phyloP scores from a whole-genome alignment of 2,329 filamentous ascomycete genomes.

The Bertia moriformis region DNA sequence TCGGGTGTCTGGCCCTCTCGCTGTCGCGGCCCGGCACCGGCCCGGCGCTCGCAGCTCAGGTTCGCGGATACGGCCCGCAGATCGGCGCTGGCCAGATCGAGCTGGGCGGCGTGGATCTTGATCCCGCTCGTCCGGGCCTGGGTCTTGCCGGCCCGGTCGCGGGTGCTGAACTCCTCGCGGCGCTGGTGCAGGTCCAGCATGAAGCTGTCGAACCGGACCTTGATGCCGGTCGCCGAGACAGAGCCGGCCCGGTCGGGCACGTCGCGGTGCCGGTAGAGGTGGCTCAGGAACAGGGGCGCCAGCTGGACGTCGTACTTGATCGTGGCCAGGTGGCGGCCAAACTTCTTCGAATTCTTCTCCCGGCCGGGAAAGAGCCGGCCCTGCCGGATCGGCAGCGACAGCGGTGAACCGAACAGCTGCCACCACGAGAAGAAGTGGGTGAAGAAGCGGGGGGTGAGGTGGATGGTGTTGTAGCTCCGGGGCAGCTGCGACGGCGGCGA shows the following conservation, averaged over 20 bases:
- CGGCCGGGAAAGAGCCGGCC: slow-evolving; percentile 79
- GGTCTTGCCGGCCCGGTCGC: slow-evolving; percentile 61
- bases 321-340: slow-evolving; percentile 89
- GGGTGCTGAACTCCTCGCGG: slow-evolving; percentile 76
- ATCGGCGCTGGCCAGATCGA: slow-evolving; percentile 83
- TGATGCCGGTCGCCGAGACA: slow-evolving; percentile 88
- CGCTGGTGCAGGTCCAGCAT: slow-evolving; percentile 93
- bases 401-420: slow-evolving; percentile 86
- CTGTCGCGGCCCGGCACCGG: slow-evolving; percentile 6
- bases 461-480: slow-evolving; percentile 92
- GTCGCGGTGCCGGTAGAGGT: slow-evolving; percentile 98
- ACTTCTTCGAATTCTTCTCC: slow-evolving; percentile 97
- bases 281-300: slow-evolving; percentile 84
- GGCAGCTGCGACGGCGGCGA: slow-evolving; percentile 61
- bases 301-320: slow-evolving; percentile 94
- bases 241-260: slow-evolving; percentile 69
- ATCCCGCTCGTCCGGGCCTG: slow-evolving; percentile 78
- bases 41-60: slow-evolving; percentile 67
- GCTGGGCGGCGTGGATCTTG: slow-evolving; percentile 85
- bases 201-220: slow-evolving; percentile 88
- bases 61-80: slow-evolving; percentile 85
- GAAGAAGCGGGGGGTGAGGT: slow-evolving; percentile 88
- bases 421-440: slow-evolving; percentile 98
- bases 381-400: slow-evolving; percentile 88
- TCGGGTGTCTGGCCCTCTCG: slow-evolving; percentile 8